Evolutionary conservation across 23 red algal genomes (phyloP), one percentile per base, ranked within the genome.

Genomic region (Gracilaria vermiculophylla): DNA sequence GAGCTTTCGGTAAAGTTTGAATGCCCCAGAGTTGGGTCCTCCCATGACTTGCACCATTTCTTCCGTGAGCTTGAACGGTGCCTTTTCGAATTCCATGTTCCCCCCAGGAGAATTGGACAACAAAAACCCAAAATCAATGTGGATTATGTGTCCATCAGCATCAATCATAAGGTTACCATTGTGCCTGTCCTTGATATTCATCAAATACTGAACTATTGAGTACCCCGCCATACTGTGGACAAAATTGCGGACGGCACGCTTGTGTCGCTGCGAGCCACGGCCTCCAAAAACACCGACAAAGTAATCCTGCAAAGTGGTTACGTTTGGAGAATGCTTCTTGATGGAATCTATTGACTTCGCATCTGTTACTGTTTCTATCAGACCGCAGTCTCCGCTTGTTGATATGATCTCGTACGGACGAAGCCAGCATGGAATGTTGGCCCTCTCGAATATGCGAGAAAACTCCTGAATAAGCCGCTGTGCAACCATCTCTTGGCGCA

Each of bases 1-100:
- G 16, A 96, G 87, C 47, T 94, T 94, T 29, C 93, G 77, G 69
- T 88, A 99, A 6, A 87, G 73, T 27, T 92, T 86, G 37, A 92
- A 99, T 16, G 72, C 76, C 14, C 75, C 54, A 32, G 88, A 93
- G 47, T 94, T 90, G 35, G 85, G 25, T 35, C 97, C 97, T 0
- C 97, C 97, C 97, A 99, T 99, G 1, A 99, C 92, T 53, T 92
- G 90, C n/a, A 93, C 94, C 76, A 99, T 91, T 75, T 99, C 97
- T 27, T 86, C 53, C 0, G 97, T 96, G 27, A 99, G 81, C 79
- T 99, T 99, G 67, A 99, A 99, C 35, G 97, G 97, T 45, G 97
- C 69, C 65, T 91, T 90, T 78, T 99, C 97, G 78, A 99, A 99
- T 62, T 99, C 97, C 71, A 94, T 87, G 52, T 95, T 99, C 42